Base-by-base conservation (phyloP, 2,329 filamentous ascomycete species). In the Aspergillus candidus region DNA sequence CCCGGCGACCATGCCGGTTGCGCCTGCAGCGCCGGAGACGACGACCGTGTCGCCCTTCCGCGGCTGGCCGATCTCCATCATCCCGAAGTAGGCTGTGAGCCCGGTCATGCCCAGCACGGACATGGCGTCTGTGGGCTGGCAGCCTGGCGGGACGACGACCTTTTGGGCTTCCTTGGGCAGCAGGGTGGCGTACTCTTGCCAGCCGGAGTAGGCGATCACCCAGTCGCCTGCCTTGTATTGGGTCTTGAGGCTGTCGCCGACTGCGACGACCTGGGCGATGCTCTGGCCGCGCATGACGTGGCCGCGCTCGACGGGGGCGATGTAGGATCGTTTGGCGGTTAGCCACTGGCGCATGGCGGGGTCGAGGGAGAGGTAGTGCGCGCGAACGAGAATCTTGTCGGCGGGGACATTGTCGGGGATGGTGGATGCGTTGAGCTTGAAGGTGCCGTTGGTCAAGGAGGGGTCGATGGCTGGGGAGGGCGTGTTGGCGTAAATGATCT, bases 321-420 rank as follows among this genome's bases (percentile, higher is more conserved):
- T 61, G 64, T 88, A 88, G 1, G 83, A 78, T 27, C 77, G 70
- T 32, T 69, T 67, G 39, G 72, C 72, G 48, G 68, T 83, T 14
- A 88, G 66, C 82, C 82, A 87, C 46, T 79, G 79, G 55, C 84
- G 77, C 83, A 87, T 87, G n/a, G 84, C 83, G 1, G 84, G 84
- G 65, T 88, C 84, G 32, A 88, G 72, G 8, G 80, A 83, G 35
- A 86, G 72, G 58, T 86, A 87, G 47, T 84, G 70, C 2, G 69
- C 68, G 46, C 73, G 69, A 45, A 75, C 70, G 46, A 88, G 72
- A 43, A 87, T 71, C 58, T 87, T 69, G 52, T 82, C 82, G 70
- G 61, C 49, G 8, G 63, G 61, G 11, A 65, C 54, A 55, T 60
- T 46, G 37, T 57, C 54, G 14, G 57, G 48, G 39, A 55, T 50